Evolutionary conservation across 2,329 filamentous ascomycete species (phyloP), one percentile per base, ranked within the genome.

Genomic region (Ophiostoma triangulosporum): DNA sequence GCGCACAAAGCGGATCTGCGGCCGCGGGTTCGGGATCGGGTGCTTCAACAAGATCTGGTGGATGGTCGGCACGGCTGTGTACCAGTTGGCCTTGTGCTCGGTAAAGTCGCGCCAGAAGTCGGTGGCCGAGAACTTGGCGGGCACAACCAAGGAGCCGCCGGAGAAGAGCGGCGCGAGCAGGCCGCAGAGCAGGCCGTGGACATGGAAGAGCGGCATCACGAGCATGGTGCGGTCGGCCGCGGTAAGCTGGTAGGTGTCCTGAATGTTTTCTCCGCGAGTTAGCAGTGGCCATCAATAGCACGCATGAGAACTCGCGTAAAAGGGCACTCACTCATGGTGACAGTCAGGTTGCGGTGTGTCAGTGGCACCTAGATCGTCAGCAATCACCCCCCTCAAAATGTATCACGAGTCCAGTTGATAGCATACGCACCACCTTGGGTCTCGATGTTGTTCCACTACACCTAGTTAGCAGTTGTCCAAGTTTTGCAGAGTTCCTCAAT

Each of bases 121-220:
- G 1, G 78, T 77, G 8, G 88, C 87, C 4, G 86, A 91, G 75
- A 94, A 94, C 63, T 83, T 85, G 52, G 74, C 62, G 2, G 88
- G 88, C 5, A 94, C 84, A 54, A 95, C 74, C 57, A 89, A 84
- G 6, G 86, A 90, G 53, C 88, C 86, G 29, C 84, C 84, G 2
- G 84, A 84, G 60, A 76, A 74, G 11, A 95, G 74, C 1, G 88
- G 86, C 1, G 86, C 85, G 4, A 95, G 75, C 61, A 94, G 86
- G 20, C 80, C 88, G 57, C 88, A 89, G 14, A 94, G 75, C 2
- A 95, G 76, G n/a, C 88, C 88, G 64, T 93, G 88, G 49, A 94
- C 88, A 68, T 94, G 88, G 74, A 94, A 94, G 2, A 94, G 76
- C 17, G 88, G 88, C 88, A 94, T 94, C 56, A 94, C 87, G 15